Evolutionary conservation across 768 basidiomycete genomes (phyloP), one percentile per base, ranked within the genome.

Genomic region (Amanita pseudoporphyria): DNA sequence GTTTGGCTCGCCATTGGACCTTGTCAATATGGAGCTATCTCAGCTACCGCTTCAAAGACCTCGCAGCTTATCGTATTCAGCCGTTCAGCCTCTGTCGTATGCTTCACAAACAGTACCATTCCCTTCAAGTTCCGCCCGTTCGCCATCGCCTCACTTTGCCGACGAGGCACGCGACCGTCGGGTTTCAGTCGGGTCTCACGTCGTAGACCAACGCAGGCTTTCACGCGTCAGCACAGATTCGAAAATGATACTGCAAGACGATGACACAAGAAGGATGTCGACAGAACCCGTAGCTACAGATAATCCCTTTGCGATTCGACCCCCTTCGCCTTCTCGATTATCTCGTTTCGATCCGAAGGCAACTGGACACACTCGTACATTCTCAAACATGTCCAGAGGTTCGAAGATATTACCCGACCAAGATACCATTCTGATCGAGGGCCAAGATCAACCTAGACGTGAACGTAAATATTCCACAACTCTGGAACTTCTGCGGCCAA

Each of bases 291-390:
- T 66, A 40, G 72, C 77, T 28, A 28, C 26, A 10, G 73, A 79
- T 45, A 87, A 84, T 59, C 79, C 81, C 13, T 89, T 89, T 60
- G 74, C 81, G 26, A 64, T 88, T 28, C 76, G 79, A 38, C 77
- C 82, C 35, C 81, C 82, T 19, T 76, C 82, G 30, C 81, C 82
- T 16, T 76, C 76, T 7, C 74, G 78, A 37, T 73, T 78, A 19
- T 88, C 86, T 16, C 76, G 81, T 28, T 87, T 91, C 61, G 89
- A 92, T 62, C 87, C 87, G n/a, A 90, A 89, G 61, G 69, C 69
- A 18, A 68, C 68, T 13, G 64, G 66, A 16, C 79, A 76, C 59
- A 68, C 71, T 24, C 77, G 83, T 30, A 79, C 82, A 6, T 51
- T 71, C 51, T 88, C 86, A 3, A 78, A 77, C 52, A 79, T 73